These are phyloP conservation scores for Chrysoporthe cubensis DNA, from an alignment of 2,329 filamentous ascomycete genomes.

Conservation along the genomic window DNA sequence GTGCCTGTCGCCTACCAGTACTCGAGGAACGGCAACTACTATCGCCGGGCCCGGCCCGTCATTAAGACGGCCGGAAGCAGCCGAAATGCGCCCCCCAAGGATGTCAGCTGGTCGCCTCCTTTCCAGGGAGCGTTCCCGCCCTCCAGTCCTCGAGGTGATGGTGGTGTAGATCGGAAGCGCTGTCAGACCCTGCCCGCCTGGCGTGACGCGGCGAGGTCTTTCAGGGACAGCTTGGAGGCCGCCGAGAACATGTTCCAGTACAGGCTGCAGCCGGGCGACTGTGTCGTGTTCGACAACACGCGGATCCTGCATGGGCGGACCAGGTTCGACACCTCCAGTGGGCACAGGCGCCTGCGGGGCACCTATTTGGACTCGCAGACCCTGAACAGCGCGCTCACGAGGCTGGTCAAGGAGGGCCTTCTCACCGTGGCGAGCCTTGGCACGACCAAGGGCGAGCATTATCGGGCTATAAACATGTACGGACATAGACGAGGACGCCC, in stretches of 20 bases:
- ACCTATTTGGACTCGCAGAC: conserved; percentile 70
- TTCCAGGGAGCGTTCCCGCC: conserved; percentile 12
- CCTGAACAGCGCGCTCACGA: conserved; percentile 32
- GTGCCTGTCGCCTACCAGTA: conserved; percentile 62
- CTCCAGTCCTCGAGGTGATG: conserved; percentile 13
- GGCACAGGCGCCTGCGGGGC: conserved; percentile 81
- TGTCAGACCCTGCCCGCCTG: conserved; percentile 39
- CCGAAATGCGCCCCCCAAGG: not conserved
- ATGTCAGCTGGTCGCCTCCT: conserved; percentile 19
- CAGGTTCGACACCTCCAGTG: conserved; percentile 70
- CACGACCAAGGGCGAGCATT: not conserved
- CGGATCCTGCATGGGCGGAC: conserved; percentile 82
- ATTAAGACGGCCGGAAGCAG: conserved; percentile 39
- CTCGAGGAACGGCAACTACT: conserved; percentile 68
- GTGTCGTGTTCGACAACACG: conserved; percentile 90
- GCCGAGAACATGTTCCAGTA: conserved; percentile 67
- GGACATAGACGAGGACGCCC: not conserved
- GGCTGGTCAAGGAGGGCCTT: not conserved
- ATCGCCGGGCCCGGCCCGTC: conserved; percentile 57
- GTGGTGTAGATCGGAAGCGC: too few relatives aligned
- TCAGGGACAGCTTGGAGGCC: conserved; percentile 63
- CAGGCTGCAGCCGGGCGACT: conserved; percentile 79
- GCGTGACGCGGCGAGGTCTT: conserved; percentile 54
- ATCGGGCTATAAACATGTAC: not conserved
- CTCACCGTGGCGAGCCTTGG: not conserved